Conservation (phyloP, 2,329 filamentous ascomycete species). For the Ampelomyces quisqualis region DNA sequence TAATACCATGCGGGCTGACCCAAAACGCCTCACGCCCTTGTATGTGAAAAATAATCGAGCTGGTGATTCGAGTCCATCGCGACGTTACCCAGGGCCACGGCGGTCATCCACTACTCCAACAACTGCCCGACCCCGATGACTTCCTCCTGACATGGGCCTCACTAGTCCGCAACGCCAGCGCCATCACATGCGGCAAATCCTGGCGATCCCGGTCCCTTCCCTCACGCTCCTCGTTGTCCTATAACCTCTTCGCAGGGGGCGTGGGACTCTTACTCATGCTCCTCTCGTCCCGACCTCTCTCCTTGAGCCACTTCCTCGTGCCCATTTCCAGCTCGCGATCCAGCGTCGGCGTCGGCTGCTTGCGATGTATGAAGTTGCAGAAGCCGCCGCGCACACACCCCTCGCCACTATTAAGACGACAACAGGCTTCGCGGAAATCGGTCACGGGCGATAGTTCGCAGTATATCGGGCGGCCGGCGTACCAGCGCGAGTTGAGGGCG, state of each 20-base stretch:
- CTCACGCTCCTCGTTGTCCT: background rate
- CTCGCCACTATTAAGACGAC: constrained; percentile 88
- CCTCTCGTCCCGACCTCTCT: constrained; percentile 78
- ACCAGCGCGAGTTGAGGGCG: constrained; percentile 91
- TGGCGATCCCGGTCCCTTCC: too few species aligned
- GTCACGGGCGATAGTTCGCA: constrained; percentile 96
- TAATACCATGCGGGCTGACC: background rate
- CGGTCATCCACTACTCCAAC: too few species aligned
- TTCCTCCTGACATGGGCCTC: too few species aligned
- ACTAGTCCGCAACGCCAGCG: too few species aligned
- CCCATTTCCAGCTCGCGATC: constrained; percentile 82
- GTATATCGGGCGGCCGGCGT: constrained; percentile 94
- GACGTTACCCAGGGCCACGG: too few species aligned
- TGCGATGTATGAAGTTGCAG: constrained; percentile 99
- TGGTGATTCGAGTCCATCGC: too few species aligned
- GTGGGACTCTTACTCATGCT: constrained; percentile 81
- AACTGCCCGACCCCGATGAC: too few species aligned
- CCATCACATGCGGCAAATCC: too few species aligned
- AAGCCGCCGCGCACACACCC: constrained; percentile 95
- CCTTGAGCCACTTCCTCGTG: constrained; percentile 95
- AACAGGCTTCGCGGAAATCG: constrained; percentile 97
- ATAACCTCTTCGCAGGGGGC: constrained; percentile 57
- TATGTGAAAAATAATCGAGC: too few species aligned
- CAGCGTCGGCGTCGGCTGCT: constrained; percentile 86
- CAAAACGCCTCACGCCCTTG: constrained; percentile 4